Evolutionary conservation across 1,139 yeast genomes (phyloP), one percentile per base, ranked within the genome.

Genomic region (Debaryomyces singareniensis): DNA sequence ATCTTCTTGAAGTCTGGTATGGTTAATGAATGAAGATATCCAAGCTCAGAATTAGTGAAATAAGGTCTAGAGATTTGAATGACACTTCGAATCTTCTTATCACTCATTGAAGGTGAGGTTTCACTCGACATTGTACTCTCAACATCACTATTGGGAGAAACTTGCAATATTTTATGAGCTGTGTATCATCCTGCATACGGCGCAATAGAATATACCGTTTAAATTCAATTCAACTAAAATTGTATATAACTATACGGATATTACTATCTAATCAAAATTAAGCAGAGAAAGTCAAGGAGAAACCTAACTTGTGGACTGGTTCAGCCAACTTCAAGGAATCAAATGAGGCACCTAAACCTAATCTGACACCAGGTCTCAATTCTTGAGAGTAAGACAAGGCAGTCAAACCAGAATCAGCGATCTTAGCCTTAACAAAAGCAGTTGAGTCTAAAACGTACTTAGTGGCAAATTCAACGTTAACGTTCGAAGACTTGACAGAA

Each of bases 271-370:
- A n/a, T 7, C 21, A 24, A 26, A 36, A 36, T 61, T 79, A 86
- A 59, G 95, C 93, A 51, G 91, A 70, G 71, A 89, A 89, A 45
- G 95, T 76, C 64, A 91, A 75, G 39, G 95, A 85, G 72, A 85
- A 75, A 67, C 98, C 98, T 55, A 91, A 75, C 79, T 93, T 89
- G 80, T 91, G 98, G 55, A 93, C 96, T 46, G 96, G 87, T 74
- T 89, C 96, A 61, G 87, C 81, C 59, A 91, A 77, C 69, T 91
- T 85, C 68, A 87, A 78, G 50, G 96, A 94, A 64, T 91, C 96
- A 65, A 93, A 82, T 45, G 95, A 86, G 54, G 95, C 82, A 75
- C 98, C 99, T 47, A 93, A 77, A 62, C 99, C 99, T 54, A 91
- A 74, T 58, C 84, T 86, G 53, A 93, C 96, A 65, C 97, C 97